These are phyloP conservation scores for Mitragyna speciosa DNA, from an alignment of 257 asterid genomes.

Conservation along the genomic window DNA sequence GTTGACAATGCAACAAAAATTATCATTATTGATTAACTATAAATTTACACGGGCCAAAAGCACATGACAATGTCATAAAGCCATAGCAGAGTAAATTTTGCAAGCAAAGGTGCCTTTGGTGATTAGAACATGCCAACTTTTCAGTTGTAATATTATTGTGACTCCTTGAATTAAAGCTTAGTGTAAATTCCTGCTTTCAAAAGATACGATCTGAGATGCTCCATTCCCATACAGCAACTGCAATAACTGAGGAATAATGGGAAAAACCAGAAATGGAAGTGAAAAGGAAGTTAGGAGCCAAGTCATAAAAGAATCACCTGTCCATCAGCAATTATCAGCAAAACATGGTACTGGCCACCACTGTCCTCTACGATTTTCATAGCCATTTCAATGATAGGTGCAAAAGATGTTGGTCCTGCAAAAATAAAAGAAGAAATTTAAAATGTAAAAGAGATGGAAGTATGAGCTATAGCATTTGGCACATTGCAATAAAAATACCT, in stretches of 20 bases:
- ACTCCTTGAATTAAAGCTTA: not conserved
- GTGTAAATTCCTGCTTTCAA: too few relatives aligned
- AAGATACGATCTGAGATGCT: not conserved
- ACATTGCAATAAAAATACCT: conserved; percentile 37
- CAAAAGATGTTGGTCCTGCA: conserved; percentile 84
- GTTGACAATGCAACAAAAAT: not conserved
- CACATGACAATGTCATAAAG: not conserved
- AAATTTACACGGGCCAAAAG: not conserved
- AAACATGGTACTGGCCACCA: conserved; percentile 83
- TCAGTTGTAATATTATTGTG: not conserved
- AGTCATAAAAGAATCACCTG: conserved; percentile 45
- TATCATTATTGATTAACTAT: not conserved
- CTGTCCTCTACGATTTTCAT: conserved; percentile 75
- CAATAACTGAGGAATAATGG: not conserved
- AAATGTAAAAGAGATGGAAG: not conserved
- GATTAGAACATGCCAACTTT: too few relatives aligned
- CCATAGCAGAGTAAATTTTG: not conserved
- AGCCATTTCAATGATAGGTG: conserved; percentile 81
- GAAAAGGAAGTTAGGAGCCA: not conserved
- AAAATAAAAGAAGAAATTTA: not conserved
- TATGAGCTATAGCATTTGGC: not conserved
- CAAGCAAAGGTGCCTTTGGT: too few relatives aligned
- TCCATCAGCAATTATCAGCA: conserved; percentile 85
- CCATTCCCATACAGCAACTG: not conserved
- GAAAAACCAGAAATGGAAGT: not conserved